These are phyloP conservation scores for Nannochloris sp. DNA, from an alignment of 139 green algal species.

Conservation along the genomic window DNA sequence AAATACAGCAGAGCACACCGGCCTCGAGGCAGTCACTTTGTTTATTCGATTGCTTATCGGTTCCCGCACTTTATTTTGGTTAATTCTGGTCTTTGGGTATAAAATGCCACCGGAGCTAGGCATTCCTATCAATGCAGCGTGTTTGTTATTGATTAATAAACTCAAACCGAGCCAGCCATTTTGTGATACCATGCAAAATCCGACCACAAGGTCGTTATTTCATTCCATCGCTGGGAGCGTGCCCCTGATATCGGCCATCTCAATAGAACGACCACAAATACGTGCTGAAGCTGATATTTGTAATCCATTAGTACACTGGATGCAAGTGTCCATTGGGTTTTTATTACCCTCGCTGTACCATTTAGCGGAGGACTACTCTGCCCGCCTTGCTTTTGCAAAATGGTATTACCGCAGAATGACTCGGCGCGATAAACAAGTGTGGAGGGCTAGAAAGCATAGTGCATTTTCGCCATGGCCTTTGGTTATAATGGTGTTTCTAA, in stretches of 20 bases:
- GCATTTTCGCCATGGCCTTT: neutral
- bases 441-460: neutral
- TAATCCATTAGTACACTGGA: slow-evolving; percentile 4
- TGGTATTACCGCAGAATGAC: neutral
- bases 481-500: neutral
- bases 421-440: neutral
- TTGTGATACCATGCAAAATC: neutral
- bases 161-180: neutral
- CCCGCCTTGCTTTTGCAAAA: neutral
- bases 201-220: neutral
- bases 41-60: neutral
- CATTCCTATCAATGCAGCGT: neutral
- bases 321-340: neutral
- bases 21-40: slow-evolving; percentile 2
- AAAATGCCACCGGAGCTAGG: neutral
- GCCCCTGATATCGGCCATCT: neutral
- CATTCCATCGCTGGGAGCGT: neutral
- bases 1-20: neutral
- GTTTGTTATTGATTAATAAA: neutral
- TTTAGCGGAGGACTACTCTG: neutral
- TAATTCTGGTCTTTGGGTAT: slow-evolving; percentile 1
- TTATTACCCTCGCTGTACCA: neutral
- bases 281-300: neutral
- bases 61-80: slow-evolving; percentile 7
- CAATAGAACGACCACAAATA: neutral